Conservation (phyloP, 2,329 filamentous ascomycete species). For the Neofusicoccum parvum region DNA sequence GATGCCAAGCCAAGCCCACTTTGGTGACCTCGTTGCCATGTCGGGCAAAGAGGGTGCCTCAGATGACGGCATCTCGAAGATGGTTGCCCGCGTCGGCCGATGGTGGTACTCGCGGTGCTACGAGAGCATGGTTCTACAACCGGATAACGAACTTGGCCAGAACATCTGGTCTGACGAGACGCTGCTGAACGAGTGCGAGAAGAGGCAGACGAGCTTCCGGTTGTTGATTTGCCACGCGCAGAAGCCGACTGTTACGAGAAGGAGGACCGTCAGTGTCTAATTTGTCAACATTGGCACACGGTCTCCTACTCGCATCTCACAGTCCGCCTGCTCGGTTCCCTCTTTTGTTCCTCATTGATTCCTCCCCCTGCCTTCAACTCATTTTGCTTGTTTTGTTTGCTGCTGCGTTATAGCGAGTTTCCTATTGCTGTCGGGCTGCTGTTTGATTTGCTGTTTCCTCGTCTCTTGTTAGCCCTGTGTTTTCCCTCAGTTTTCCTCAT, state of each 20-base stretch:
- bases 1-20: constrained; percentile 55
- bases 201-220: constrained; percentile 83
- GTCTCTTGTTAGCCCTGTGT: neutral
- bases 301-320: neutral
- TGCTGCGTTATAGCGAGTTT: constrained; percentile 13
- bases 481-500: neutral
- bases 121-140: constrained; percentile 53
- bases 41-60: neutral
- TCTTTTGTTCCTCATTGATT: neutral
- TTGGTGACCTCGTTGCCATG: constrained; percentile 45
- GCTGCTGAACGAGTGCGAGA: constrained; percentile 81
- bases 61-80: constrained; percentile 86
- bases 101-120: constrained; percentile 98
- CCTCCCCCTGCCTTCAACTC: neutral
- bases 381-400: neutral
- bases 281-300: neutral
- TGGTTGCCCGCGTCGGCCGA: constrained; percentile 85
- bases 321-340: neutral
- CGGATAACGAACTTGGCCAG: constrained; percentile 39
- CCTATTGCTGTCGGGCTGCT: neutral
- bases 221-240: constrained; percentile 90
- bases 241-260: constrained; percentile 61
- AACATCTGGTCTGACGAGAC: constrained; percentile 80
- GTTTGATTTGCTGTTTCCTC: neutral
- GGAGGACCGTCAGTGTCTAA: constrained; percentile 54